Base-by-base conservation (phyloP, 2,329 filamentous ascomycete species). In the Scopulariopsis brevicaulis region DNA sequence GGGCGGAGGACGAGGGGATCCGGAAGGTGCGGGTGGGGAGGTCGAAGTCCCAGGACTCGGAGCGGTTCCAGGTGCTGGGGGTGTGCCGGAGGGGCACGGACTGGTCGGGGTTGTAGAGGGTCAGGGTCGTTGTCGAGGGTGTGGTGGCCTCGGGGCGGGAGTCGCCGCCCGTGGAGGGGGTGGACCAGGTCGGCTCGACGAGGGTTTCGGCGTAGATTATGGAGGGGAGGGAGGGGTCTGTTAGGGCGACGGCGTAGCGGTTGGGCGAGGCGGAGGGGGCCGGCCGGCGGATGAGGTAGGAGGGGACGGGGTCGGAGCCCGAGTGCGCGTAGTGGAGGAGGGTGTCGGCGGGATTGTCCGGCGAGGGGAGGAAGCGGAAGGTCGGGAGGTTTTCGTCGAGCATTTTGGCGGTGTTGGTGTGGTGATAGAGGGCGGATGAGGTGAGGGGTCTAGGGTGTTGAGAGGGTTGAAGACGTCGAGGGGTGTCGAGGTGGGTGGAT, bases 31-130 rank as follows among this genome's bases (percentile, higher is more conserved):
- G 85, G 67, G 92, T 84, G 0, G 94, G 94, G 72, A 99, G 85
- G 70, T 93, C 89, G 71, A 99, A 97, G 62, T 94, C 90, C 86
- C 93, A 99, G 57, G 83, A 82, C 56, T 90, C 84, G 15, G 84
- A 85, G 60, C 84, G 86, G 61, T 87, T 91, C 87, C 91, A 96
- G 60, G 86, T 85, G 37, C 88, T 86, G 48, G 85, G 80, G 64
- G 87, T 83, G 65, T 85, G 81, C 64, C 81, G 84, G 40, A 97
- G 81, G 1, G 77, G 65, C 22, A 97, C 77, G 64, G 87, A 81
- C 70, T 94, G 90, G 69, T 97, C 93, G 0, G 94, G 94, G 68
- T 96, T 94, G 77, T 96, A 97, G 3, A 99, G 84, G 65, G 93
- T 87, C 46, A 97, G 80, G n/a, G 80, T 79, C 69, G 97, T 96